Conservation (phyloP, 352 stramenopile species). For the Pythium brachiatum region DNA sequence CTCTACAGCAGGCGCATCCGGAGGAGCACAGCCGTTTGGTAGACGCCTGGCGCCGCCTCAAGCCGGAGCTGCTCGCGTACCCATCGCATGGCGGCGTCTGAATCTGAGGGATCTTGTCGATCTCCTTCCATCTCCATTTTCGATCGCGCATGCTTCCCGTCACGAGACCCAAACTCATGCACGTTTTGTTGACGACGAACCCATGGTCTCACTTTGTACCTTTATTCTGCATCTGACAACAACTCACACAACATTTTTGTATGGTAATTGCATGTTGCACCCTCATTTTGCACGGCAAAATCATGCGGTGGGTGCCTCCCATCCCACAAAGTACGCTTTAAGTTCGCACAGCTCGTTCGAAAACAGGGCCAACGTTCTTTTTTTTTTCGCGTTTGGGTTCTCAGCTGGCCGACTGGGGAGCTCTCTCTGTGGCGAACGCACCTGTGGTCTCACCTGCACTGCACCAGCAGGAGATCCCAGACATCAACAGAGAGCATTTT, state of each 20-base stretch:
- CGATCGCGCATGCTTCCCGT: neutral
- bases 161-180: neutral
- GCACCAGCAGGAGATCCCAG: neutral
- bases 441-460: neutral
- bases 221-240: neutral
- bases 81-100: slow-evolving; percentile 22
- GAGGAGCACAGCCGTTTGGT: slow-evolving; percentile 72
- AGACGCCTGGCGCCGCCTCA: slow-evolving; percentile 63
- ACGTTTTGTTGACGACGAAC: slow-evolving; percentile 1
- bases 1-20: slow-evolving; percentile 66
- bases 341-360: neutral
- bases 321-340: slow-evolving; percentile 1
- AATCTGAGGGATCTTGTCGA: neutral
- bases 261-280: neutral
- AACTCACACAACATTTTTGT: neutral
- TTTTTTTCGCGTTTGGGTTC: slow-evolving; percentile 7
- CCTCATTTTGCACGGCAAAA: neutral
- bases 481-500: neutral
- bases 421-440: slow-evolving; percentile 1
- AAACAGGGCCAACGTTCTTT: slow-evolving; percentile 9
- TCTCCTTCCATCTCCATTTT: neutral
- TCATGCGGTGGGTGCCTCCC: neutral
- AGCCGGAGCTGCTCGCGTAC: slow-evolving; percentile 58
- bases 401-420: slow-evolving; percentile 6
- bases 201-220: neutral